Evolutionary conservation across 176 grass and related monocot genomes (phyloP).

Genomic region (Guadua angustifolia): DNA sequence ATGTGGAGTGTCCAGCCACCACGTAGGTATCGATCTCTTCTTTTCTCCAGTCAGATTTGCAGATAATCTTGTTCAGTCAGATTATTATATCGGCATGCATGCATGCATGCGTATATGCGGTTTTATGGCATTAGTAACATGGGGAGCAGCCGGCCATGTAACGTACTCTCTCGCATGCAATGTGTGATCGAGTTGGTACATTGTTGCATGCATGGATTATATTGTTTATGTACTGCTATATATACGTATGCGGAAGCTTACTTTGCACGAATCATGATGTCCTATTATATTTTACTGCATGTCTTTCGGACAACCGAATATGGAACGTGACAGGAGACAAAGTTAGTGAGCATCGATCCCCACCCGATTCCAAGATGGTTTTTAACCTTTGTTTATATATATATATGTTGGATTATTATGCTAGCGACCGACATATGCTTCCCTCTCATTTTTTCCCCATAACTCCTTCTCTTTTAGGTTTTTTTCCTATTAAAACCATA

Average conservation of each 20-base stretch:
- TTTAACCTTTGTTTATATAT: no score
- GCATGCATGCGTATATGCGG: background rate
- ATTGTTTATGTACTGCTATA: background rate
- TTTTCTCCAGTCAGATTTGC: background rate
- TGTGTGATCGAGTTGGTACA: conserved; percentile 16
- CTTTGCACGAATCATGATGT: background rate
- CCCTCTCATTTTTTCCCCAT: no score
- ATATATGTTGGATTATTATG: background rate
- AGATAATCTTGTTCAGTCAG: conserved; percentile 30
- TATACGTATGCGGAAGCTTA: background rate
- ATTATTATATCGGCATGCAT: background rate
- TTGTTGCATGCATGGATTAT: background rate
- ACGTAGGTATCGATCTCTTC: background rate
- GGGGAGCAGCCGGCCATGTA: conserved; percentile 24
- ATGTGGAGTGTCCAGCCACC: conserved; percentile 4
- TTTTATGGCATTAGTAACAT: background rate
- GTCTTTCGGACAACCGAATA: background rate
- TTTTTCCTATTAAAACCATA: background rate
- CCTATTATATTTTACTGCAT: background rate
- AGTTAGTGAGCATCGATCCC: background rate
- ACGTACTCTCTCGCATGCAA: background rate
- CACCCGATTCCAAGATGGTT: background rate
- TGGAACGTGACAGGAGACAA: background rate
- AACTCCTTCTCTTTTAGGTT: background rate
- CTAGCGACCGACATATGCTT: background rate